Base-by-base conservation (phyloP, 768 basidiomycete species). In the Calocera viscosa region DNA sequence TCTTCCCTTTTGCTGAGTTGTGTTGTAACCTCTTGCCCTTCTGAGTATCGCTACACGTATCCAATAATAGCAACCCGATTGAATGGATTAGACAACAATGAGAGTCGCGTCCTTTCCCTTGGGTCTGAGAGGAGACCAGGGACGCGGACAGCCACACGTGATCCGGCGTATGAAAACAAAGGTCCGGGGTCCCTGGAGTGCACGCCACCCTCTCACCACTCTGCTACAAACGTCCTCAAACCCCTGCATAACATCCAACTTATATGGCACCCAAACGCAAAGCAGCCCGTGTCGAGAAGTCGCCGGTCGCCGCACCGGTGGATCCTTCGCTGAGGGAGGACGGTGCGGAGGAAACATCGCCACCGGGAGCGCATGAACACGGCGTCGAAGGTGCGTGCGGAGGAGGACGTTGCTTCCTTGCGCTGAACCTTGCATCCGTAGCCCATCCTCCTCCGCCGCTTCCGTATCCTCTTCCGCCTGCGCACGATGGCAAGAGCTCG, bases 271-370 rank as follows among this genome's bases (percentile, higher is more conserved):
- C 49, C 14, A 60, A 60, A 60, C 53, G 53, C 53, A 60, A 60
- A 32, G 53, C 26, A 10, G 26, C 53, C 53, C 5, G 7, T 26
- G 53, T 60, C 24, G 30, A 47, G 43, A 19, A 24, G 43, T 14
- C 35, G 7, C 5, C 53, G 8, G 26, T 32, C 53, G 53, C 26
- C 19, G 53, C 53, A 26, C 53, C 53, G 11, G 53, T 60, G 11
- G 53, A 60, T 32, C 53, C 53, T 16, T 60, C 53, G 53, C 30
- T 60, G 53, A 26, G 53, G 24, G 53, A 60, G 53, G 53, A 32
- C 53, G 53, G 30, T 60, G 53, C 53, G 53, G 53, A 60, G 53
- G 53, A 60, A 60, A 60, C 53, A 60, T 60, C 53, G 53, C 53
- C 53, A 60, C 53, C 53, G 53, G 53, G 53, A 60, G 53, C 53